Evolutionary conservation across 2,329 filamentous ascomycete species (phyloP).

Genomic region (Exophiala sideris): DNA sequence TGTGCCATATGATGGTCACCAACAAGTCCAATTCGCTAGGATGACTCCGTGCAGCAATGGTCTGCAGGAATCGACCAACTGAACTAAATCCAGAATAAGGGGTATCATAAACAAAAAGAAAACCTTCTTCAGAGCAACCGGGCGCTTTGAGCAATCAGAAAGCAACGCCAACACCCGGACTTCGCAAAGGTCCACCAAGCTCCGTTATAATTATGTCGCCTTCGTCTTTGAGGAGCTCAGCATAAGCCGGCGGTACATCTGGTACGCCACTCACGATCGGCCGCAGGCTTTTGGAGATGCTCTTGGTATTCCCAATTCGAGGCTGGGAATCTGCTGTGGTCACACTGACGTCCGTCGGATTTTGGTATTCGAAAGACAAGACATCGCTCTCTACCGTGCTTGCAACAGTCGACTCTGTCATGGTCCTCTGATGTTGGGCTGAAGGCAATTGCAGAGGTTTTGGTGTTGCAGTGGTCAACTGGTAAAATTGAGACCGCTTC

Average conservation of each 20-base stretch:
- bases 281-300: slow-evolving; percentile 14
- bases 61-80: not conserved
- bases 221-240: slow-evolving; percentile 12
- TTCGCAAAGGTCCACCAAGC: slow-evolving; percentile 23
- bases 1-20: not conserved
- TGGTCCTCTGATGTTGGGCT: slow-evolving; percentile 22
- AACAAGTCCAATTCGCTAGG: not conserved
- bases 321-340: slow-evolving; percentile 22
- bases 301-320: slow-evolving; percentile 20
- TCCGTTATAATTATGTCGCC: slow-evolving; percentile 19
- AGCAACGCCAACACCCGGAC: slow-evolving; percentile 25
- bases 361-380: slow-evolving; percentile 21
- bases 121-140: not conserved
- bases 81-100: not conserved
- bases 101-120: slow-evolving; percentile 13
- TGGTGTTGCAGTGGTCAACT: slow-evolving; percentile 20
- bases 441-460: slow-evolving; percentile 16
- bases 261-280: slow-evolving; percentile 22
- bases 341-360: slow-evolving; percentile 21
- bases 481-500: slow-evolving; percentile 28
- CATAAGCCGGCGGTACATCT: slow-evolving; percentile 16
- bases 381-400: slow-evolving; percentile 24
- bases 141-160: slow-evolving; percentile 10
- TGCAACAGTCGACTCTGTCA: slow-evolving; percentile 27
- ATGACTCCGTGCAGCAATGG: not conserved